These are phyloP conservation scores for Gremmenia infestans DNA, from an alignment of 2,329 filamentous ascomycete genomes.

Conservation along the genomic window DNA sequence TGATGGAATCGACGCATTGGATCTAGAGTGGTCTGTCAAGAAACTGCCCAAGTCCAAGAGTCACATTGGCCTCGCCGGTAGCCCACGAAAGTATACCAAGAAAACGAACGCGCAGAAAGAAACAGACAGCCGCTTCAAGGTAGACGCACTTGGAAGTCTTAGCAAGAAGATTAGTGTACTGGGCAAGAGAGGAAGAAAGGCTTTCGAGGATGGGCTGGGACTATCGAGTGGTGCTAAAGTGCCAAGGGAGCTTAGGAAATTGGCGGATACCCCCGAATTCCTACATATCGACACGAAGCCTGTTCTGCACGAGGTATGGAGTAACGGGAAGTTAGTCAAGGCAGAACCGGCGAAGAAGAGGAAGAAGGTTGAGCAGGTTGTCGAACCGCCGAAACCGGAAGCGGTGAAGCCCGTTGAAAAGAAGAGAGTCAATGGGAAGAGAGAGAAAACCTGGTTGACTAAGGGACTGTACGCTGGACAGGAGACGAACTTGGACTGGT, in stretches of 20 bases:
- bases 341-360: slow-evolving; percentile 33
- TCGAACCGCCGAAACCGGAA: slow-evolving; percentile 9
- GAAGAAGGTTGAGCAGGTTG: slow-evolving; percentile 30
- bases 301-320: slow-evolving; percentile 56
- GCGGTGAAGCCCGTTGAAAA: slow-evolving; percentile 12
- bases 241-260: slow-evolving; percentile 52
- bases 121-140: slow-evolving; percentile 1
- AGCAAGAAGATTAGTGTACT: slow-evolving; percentile 48
- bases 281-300: slow-evolving; percentile 53
- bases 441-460: slow-evolving; percentile 53
- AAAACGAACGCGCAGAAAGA: slow-evolving; percentile 35
- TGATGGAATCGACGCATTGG: slow-evolving; percentile 43
- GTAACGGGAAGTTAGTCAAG: slow-evolving; percentile 57
- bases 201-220: slow-evolving; percentile 35
- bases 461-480: slow-evolving; percentile 89
- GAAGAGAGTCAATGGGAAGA: slow-evolving; percentile 32
- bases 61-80: slow-evolving; percentile 18
- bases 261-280: slow-evolving; percentile 61
- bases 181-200: slow-evolving; percentile 56
- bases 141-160: slow-evolving; percentile 34
- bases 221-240: slow-evolving; percentile 41
- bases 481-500: slow-evolving; percentile 34
- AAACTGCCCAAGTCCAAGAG: slow-evolving; percentile 34
- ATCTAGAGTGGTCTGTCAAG: slow-evolving; percentile 40
- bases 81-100: slow-evolving; percentile 27